phyloP scores from a whole-genome alignment of 2,329 filamentous ascomycete genomes.

The Talaromyces sp. region DNA sequence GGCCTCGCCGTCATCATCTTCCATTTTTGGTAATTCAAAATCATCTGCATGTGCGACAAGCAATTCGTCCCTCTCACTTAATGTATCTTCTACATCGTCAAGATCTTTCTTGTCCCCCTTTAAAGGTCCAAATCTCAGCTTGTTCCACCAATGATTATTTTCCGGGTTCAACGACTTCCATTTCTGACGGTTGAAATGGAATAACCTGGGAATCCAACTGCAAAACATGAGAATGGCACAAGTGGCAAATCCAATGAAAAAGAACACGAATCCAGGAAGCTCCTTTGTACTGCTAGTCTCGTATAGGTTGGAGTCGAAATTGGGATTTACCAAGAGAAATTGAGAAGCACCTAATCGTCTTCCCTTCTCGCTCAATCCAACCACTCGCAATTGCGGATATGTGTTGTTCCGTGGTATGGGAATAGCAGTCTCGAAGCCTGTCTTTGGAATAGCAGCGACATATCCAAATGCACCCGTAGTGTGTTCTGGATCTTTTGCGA shows the following conservation, averaged over 20 bases:
- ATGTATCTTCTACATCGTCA: background rate
- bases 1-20: background rate
- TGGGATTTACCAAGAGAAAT: background rate
- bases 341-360: background rate
- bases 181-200: background rate
- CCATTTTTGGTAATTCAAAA: background rate
- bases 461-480: background rate
- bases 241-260: background rate
- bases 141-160: background rate
- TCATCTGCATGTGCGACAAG: background rate
- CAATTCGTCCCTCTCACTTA: background rate
- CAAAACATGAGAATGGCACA: background rate
- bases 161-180: background rate
- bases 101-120: background rate
- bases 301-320: background rate
- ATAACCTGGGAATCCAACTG: background rate
- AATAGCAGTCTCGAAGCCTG: constrained; percentile 9
- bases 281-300: background rate
- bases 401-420: background rate
- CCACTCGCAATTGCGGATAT: constrained; percentile 3
- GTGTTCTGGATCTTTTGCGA: background rate
- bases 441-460: background rate
- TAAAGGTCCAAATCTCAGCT: background rate
- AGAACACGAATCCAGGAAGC: background rate
- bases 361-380: background rate